Evolutionary conservation across 352 stramenopile genomes (phyloP), one percentile per base, ranked within the genome.

Genomic region (Plasmopara muralis): DNA sequence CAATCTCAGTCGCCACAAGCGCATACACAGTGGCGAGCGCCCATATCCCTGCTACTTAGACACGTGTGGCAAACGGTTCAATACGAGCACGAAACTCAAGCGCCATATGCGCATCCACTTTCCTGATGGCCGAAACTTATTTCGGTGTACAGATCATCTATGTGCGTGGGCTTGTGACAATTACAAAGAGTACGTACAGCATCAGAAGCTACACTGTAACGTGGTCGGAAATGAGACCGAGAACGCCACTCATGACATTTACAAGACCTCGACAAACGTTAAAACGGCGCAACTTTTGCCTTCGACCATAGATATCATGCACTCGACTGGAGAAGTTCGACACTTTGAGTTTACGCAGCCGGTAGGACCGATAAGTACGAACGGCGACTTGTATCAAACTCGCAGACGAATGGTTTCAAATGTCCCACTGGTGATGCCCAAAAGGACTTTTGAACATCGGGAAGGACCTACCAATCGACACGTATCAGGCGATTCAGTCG

Each of bases 1-100:
- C 10, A 94, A 94, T 58, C 48, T 94, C 7, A 91, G 79, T 50
- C 79, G 83, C 46, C 83, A 94, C 65, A 92, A 92, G 53, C 81
- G 83, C 60, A 94, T 91, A 57, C 83, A 94, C 64, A 89, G 72
- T 40, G 83, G 83, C 43, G 83, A 90, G 52, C 70, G 82, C 3
- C 83, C 83, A 18, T 94, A 91, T 59, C 76, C 77, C 30, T 94
- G 83, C 42, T 74, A 80, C 43, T 87, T 87, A 33, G 58, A 75
- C 6, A 84, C 57, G 7, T 94, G 83, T 62, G 77, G 72, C 57
- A 94, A 94, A 60, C 71, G 75, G 33, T 94, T 94, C 53, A 91
- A 90, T 64, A 94, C 82, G 16, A 91, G 80, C 64, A 91, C 82
- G 13, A 94, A 94, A 62, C 71, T 94, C 43, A 90, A 91, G 67